Conservation (phyloP, 805 yeast genomes). For the Kuraishia borneana region DNA sequence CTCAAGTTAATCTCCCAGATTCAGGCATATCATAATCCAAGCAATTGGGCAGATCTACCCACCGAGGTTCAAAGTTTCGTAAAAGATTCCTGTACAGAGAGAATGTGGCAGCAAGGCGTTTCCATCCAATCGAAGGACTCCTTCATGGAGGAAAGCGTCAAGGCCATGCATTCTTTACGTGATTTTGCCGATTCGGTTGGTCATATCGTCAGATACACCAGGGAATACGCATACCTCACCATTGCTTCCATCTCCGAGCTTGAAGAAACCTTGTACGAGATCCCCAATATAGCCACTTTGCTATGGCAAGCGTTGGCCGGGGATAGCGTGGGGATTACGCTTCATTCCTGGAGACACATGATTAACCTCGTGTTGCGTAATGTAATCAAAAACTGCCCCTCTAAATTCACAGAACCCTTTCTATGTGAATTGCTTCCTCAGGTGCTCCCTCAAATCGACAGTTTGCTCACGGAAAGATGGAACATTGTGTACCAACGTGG, state of each 20-base stretch:
- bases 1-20: constrained; percentile 80
- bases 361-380: constrained; percentile 81
- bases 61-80: constrained; percentile 87
- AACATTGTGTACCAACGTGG: constrained; percentile 48
- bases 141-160: constrained; percentile 86
- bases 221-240: constrained; percentile 90
- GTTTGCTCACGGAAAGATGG: constrained; percentile 72
- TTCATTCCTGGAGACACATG: constrained; percentile 97
- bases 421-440: constrained; percentile 72
- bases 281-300: constrained; percentile 67
- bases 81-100: constrained; percentile 76
- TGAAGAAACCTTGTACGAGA: constrained; percentile 79
- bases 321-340: constrained; percentile 73
- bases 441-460: constrained; percentile 62
- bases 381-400: constrained; percentile 82
- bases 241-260: constrained; percentile 82
- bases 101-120: constrained; percentile 98
- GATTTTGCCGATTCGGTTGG: constrained; percentile 98
- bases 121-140: constrained; percentile 90
- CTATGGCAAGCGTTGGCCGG: constrained; percentile 86
- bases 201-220: constrained; percentile 86
- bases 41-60: constrained; percentile 82
- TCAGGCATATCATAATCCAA: constrained; percentile 90
- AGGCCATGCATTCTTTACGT: constrained; percentile 85
- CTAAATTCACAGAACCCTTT: constrained; percentile 50